These are phyloP conservation scores for Penicillium dipodomyicola DNA, from an alignment of 495 filamentous ascomycete species.

Conservation along the genomic window DNA sequence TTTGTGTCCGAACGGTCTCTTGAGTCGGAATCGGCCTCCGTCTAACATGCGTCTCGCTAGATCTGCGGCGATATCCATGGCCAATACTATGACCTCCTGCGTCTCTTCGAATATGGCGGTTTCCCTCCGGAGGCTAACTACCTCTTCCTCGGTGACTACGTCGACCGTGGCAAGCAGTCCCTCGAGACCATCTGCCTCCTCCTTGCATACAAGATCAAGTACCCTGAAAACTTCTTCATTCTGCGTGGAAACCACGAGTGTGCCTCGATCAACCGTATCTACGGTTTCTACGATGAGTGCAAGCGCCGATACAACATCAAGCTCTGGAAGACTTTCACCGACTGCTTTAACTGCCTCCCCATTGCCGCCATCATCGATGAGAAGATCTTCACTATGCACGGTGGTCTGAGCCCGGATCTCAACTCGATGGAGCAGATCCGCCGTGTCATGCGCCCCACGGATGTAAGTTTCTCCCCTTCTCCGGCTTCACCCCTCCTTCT, in stretches of 20 bases:
- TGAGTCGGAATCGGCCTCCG: neutral
- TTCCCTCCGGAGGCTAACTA: slow-evolving; percentile 99
- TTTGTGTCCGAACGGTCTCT: slow-evolving; percentile 7
- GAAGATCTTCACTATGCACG: slow-evolving; percentile 99
- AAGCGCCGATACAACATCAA: slow-evolving; percentile 99
- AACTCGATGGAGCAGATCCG: slow-evolving; percentile 99
- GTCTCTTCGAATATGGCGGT: slow-evolving; percentile 97
- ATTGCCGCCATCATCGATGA: slow-evolving; percentile 99
- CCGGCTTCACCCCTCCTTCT: slow-evolving; percentile 6
- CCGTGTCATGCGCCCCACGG: slow-evolving; percentile 96
- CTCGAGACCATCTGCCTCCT: slow-evolving; percentile 98
- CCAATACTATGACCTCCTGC: slow-evolving; percentile 97
- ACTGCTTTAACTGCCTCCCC: slow-evolving; percentile 99
- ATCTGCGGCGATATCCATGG: slow-evolving; percentile 99
- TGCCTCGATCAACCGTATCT: slow-evolving; percentile 99
- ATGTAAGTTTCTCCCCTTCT: slow-evolving; percentile 62
- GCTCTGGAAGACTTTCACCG: slow-evolving; percentile 99
- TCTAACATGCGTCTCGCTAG: slow-evolving; percentile 44
- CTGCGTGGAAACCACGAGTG: slow-evolving; percentile 98
- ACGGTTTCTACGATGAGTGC: slow-evolving; percentile 99
- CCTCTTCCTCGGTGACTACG: slow-evolving; percentile 98
- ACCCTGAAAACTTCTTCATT: slow-evolving; percentile 99
- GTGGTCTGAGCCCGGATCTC: slow-evolving; percentile 91
- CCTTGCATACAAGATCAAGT: slow-evolving; percentile 99
- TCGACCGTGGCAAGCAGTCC: slow-evolving; percentile 98